phyloP scores from a whole-genome alignment of 371 early-diverging fungal species.

The Rhizomucor pusillus region DNA sequence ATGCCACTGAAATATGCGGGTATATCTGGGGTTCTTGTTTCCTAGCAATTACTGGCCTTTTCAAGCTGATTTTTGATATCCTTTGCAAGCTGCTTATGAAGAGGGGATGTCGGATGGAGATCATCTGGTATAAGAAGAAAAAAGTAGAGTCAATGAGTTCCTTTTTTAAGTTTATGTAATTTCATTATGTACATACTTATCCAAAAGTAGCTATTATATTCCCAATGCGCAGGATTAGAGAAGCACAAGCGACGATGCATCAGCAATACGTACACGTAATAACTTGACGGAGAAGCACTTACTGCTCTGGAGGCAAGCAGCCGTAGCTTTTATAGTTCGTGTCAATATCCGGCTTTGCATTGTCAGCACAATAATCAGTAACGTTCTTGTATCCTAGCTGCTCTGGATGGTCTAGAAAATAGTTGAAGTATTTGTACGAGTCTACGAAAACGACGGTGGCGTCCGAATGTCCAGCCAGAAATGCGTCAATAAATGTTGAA shows the following conservation, averaged over 20 bases:
- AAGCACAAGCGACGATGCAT: not conserved
- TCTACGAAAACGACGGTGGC: constrained; percentile 6
- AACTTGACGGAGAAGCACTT: not conserved
- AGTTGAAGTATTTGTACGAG: constrained; percentile 11
- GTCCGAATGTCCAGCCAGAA: not conserved
- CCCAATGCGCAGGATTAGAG: too few species aligned
- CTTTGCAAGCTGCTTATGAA: too few species aligned
- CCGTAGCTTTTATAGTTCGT: not conserved
- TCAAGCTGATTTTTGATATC: too few species aligned
- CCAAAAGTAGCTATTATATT: constrained; percentile 13
- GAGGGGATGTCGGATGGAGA: too few species aligned
- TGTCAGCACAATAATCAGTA: not conserved
- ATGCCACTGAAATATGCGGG: too few species aligned
- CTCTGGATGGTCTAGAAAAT: constrained; percentile 2
- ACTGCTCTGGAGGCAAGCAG: constrained; percentile 8
- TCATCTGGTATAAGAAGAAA: too few species aligned
- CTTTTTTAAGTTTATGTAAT: too few species aligned
- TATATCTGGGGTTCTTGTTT: too few species aligned
- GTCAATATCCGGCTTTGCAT: not conserved
- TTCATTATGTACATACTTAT: constrained; percentile 11
- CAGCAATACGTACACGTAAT: not conserved
- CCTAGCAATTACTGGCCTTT: too few species aligned
- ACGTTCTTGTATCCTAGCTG: constrained; percentile 9
- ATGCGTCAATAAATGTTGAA: not conserved
- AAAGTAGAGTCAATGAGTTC: too few species aligned